phyloP scores from a whole-genome alignment of 2,329 filamentous ascomycete genomes.

The Aspergillus terreus region DNA sequence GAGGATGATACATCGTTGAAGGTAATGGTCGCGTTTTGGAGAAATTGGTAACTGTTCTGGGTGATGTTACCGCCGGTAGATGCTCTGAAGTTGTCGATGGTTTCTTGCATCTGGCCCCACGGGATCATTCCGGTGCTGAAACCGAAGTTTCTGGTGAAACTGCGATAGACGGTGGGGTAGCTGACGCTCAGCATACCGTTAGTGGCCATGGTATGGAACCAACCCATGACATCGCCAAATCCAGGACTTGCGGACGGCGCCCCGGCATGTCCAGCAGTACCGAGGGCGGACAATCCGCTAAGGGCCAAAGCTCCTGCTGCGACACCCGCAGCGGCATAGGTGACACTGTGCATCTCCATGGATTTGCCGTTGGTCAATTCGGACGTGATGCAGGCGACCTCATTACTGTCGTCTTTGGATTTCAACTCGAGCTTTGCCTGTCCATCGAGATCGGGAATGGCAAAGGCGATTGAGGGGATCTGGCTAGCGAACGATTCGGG shows the following conservation, averaged over 20 bases:
- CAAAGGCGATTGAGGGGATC: slow-evolving; percentile 87
- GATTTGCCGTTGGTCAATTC: slow-evolving; percentile 85
- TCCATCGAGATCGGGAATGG: slow-evolving; percentile 84
- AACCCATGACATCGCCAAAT: slow-evolving; percentile 79
- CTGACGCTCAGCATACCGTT: slow-evolving; percentile 94
- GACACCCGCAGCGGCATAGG: slow-evolving; percentile 78
- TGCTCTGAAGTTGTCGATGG: slow-evolving; percentile 79
- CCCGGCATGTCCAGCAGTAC: slow-evolving; percentile 58
- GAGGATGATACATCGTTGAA: slow-evolving; percentile 59
- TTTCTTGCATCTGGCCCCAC: slow-evolving; percentile 73
- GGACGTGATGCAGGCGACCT: slow-evolving; percentile 79
- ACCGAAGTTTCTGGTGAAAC: slow-evolving; percentile 87
- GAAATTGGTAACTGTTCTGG: slow-evolving; percentile 67
- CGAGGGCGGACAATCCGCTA: slow-evolving; percentile 67
- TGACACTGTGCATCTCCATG: slow-evolving; percentile 67
- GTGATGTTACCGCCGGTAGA: slow-evolving; percentile 84
- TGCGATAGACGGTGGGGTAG: slow-evolving; percentile 82
- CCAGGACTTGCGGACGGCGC: slow-evolving; percentile 70
- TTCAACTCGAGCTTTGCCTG: slow-evolving; percentile 74
- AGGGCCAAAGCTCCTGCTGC: slow-evolving; percentile 78
- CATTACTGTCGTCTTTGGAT: slow-evolving; percentile 53
- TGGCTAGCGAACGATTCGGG: slow-evolving; percentile 65
- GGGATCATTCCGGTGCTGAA: slow-evolving; percentile 83
- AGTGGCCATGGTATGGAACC: slow-evolving; percentile 91
- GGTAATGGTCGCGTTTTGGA: slow-evolving; percentile 72